Percentiles rank a stretch among this genome's conserved stretches.
Evolutionary conservation across 495 filamentous ascomycete genomes (phyloP).

Genomic region (Penicillium argentinense): DNA sequence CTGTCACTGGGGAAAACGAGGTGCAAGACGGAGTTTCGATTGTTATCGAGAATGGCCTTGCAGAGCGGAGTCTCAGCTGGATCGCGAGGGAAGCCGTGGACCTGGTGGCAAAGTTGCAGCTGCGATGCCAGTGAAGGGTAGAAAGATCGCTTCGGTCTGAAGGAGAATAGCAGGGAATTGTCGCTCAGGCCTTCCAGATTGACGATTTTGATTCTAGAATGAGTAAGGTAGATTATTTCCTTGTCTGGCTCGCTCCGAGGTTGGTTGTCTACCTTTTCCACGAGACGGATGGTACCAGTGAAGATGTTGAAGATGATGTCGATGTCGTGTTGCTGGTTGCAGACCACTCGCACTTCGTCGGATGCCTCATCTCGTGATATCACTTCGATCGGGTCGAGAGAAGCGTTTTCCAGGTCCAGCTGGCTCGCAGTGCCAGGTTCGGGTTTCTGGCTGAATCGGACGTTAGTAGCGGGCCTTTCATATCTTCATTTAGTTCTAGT

Average conservation of each 20-base stretch:
- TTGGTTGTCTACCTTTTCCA: conserved; percentile 20
- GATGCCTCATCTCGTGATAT: conserved; percentile 13
- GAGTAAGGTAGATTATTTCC: conserved; percentile 13
- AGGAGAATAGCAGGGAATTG: conserved; percentile 27
- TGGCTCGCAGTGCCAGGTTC: no score
- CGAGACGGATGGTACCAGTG: conserved; percentile 18
- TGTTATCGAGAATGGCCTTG: conserved; percentile 15
- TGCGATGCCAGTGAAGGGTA: background rate
- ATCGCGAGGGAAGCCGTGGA: conserved; percentile 14
- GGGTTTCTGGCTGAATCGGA: no score
- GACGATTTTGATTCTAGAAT: conserved; percentile 19
- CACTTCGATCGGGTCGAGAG: conserved; percentile 14
- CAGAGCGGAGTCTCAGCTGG: conserved; percentile 13
- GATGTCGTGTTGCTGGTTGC: conserved; percentile 17
- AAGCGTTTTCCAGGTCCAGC: no score
- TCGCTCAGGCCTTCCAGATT: conserved; percentile 32
- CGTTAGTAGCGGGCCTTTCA: no score
- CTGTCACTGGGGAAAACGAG: conserved; percentile 21
- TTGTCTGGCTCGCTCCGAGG: background rate
- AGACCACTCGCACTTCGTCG: conserved; percentile 15
- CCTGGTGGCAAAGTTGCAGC: conserved; percentile 3
- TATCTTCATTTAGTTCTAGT: no score
- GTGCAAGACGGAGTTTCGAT: conserved; percentile 19
- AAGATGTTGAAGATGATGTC: conserved; percentile 30
- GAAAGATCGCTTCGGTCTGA: conserved; percentile 1